These are phyloP conservation scores for Chrysopogon serrulatus DNA, from an alignment of 176 grass and related monocot genomes.

Conservation along the genomic window DNA sequence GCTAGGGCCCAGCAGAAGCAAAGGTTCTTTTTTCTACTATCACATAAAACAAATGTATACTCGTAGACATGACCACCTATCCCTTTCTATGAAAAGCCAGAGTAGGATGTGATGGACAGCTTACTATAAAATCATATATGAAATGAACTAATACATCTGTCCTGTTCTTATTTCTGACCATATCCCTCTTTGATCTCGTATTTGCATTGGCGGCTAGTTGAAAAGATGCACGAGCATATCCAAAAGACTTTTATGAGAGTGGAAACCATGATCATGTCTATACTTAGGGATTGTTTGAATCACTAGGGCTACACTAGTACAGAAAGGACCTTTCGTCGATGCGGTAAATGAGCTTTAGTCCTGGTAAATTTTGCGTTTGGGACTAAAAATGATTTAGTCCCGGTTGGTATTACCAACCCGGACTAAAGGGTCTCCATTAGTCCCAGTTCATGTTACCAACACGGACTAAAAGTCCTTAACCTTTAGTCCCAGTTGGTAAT, in stretches of 20 bases:
- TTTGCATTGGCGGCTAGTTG: slow-evolving; percentile 27
- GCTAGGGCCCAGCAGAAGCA: background rate
- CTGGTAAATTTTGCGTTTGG: too few relatives aligned
- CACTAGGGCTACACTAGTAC: too few relatives aligned
- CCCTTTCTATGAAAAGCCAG: slow-evolving; percentile 49
- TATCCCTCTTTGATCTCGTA: slow-evolving; percentile 13
- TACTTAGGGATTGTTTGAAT: too few relatives aligned
- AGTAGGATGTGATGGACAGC: slow-evolving; percentile 34
- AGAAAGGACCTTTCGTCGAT: too few relatives aligned
- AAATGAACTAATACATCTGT: slow-evolving; percentile 30
- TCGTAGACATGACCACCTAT: slow-evolving; percentile 3
- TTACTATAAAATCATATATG: background rate
- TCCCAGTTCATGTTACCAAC: too few relatives aligned
- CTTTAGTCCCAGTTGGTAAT: too few relatives aligned
- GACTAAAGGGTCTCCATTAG: too few relatives aligned
- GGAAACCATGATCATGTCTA: background rate
- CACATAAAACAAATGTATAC: background rate
- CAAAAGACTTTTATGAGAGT: background rate
- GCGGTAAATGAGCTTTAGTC: too few relatives aligned
- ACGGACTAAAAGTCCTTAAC: too few relatives aligned
- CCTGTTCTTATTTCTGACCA: slow-evolving; percentile 16
- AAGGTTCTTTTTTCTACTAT: slow-evolving; percentile 21
- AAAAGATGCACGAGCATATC: slow-evolving; percentile 18
- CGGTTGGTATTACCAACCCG: too few relatives aligned
- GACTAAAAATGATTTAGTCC: too few relatives aligned